Evolutionary conservation across 164 flowering plant genomes (phyloP), one percentile per base, ranked within the genome.

Genomic region (Aristolochia contorta): DNA sequence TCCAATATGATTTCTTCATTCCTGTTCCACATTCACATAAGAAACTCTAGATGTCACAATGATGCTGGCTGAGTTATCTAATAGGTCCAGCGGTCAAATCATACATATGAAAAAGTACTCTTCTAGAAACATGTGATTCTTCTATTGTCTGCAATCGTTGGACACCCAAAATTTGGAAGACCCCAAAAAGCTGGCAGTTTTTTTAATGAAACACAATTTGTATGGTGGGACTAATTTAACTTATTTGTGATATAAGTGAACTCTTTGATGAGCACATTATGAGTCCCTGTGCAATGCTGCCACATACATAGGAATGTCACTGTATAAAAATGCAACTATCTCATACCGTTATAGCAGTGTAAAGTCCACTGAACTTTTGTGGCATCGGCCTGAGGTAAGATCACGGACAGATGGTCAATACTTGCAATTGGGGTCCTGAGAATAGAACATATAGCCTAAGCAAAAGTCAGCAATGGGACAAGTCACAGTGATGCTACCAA

Each of bases 371-470:
- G 83, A 65, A 94, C 73, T 74, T 91, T 91, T 20, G 87, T 67
- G 22, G 95, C 89, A 66, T 94, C 91, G n/a, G 84, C 65, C 69
- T 79, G 76, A 22, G 87, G 74, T 69, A 88, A 73, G 15, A 67
- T 68, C 64, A 84, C 77, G 37, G 60, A 70, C 64, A 94, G 67
- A 58, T 77, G 75, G 76, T 91, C 99, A 52, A 85, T 73, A 67
- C 75, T 78, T 14, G 87, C 51, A 73, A 83, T 56, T 0, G 97
- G 87, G 23, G 97, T 91, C 82, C 99, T 85, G 18, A 94, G 78
- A 69, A 90, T 88, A 65, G 97, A 71, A 72, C 96, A 87, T 71
- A 90, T 71, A 51, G 96, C 96, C 99, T 90, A 75, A 64, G 63
- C 6, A 58, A 45, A 45, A 61, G 56, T 65, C 15, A 68, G 69